Base-by-base conservation (phyloP, 257 asterid genomes). In the Plectranthus barbatus region DNA sequence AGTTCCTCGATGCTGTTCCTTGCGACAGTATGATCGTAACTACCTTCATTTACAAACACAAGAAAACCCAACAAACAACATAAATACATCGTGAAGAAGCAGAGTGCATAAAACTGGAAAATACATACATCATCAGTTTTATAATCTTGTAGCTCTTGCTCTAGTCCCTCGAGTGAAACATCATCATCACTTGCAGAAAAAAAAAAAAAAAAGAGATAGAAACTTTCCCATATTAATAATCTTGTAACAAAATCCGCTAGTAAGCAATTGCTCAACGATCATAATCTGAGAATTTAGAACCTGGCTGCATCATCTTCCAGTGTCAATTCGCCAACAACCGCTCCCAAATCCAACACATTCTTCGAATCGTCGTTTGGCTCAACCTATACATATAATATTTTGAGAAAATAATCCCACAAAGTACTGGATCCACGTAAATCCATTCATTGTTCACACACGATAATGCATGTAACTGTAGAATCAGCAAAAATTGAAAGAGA, bases 91-190 rank as follows among this genome's bases (percentile, higher is more conserved):
- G 31, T 12, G 41, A 66, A 47, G 36, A 20, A 14, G 20, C 36
- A 12, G 17, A 42, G 60, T 33, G 46, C 40, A 31, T 6, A 26
- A 26, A 26, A 71, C 41, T 45, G 13, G 7, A 26, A 5, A 26
- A 26, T 26, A 58, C 85, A 61, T 75, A 89, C 95, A 77, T 89
- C 84, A 68, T 89, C 93, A 6, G 72, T 76, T 77, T 79, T 73
- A 84, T 95, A 89, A 73, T 84, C 95, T 56, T 84, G 78, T 14
- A 89, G 91, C 74, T 86, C 95, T 62, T 84, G 82, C 70, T 82
- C 90, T 4, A 89, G 76, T 55, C 95, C 95, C 62, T 86, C 96
- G 49, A 84, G 80, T 24, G 96, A 82, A 45, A 82, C 74, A 71
- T 77, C 91, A 73, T 84, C 93, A 36, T 92, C 87, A 57, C 63